Base-by-base conservation (phyloP, 1,139 yeast genomes). In the Pneumocystis carinii region DNA sequence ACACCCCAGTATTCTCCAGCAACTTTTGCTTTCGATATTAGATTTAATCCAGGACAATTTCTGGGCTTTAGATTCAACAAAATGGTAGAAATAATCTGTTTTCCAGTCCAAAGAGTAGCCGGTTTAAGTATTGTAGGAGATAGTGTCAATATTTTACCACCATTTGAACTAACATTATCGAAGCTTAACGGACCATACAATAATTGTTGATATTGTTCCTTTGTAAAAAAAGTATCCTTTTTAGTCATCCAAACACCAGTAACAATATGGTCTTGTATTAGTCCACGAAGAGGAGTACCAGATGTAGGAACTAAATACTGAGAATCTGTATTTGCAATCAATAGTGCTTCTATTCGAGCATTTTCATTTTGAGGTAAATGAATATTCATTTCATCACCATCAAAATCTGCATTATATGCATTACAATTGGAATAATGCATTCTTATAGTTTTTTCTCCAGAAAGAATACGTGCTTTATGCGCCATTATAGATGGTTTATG, bases 401-500 rank as follows among this genome's bases (percentile, higher is more conserved):
- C 99, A 72, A 94, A 94, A 82, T 94, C 99, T 58, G 98, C 98
- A 75, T 92, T 94, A 76, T 90, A 90, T 63, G 98, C 97, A 78
- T 97, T 97, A 61, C 98, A 94, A 75, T 94, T 94, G 70, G 99
- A 98, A 75, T 94, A 94, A 75, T 94, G 99, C 75, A 94, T 80
- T 74, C 99, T 83, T 70, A 94, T 79, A 3, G 98, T 94, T 79
- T 94, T 94, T 73, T 94, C 98, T 66, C 96, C 95, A 2, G 97
- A 98, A 70, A 94, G 80, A 55, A 94, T 97, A 71, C 97, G 83
- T 60, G 92, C 98, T 73, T 86, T 88, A 77, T 94, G 99, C 70
- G 98, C 98, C 99, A 94, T 94, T 96, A 94, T 94, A 37, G 98
- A 94, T 62, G 98, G 98, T 77, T 94, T 94, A 78, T 94, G 99